Evolutionary conservation across 2,329 filamentous ascomycete species (phyloP).

Genomic region (Venturia effusa): DNA sequence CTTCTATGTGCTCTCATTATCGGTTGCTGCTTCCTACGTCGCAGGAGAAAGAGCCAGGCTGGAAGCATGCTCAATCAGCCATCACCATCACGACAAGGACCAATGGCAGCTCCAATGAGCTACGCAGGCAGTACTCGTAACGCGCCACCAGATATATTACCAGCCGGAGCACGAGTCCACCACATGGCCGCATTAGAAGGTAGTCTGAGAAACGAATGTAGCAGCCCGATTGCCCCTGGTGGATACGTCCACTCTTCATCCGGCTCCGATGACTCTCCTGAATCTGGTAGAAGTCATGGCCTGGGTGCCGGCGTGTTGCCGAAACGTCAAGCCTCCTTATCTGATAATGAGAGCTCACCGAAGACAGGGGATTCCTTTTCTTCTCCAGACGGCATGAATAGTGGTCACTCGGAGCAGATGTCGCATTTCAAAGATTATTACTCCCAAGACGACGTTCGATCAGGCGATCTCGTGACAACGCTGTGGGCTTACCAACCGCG

Average conservation of each 20-base stretch:
- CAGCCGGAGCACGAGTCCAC: slow-evolving; percentile 76
- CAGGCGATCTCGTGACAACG: slow-evolving; percentile 78
- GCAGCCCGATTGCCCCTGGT: slow-evolving; percentile 18
- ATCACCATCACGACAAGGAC: slow-evolving; percentile 45
- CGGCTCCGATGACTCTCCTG: slow-evolving; percentile 61
- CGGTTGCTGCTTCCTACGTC: slow-evolving; percentile 47
- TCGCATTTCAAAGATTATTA: slow-evolving; percentile 99
- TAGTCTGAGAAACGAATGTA: slow-evolving; percentile 44
- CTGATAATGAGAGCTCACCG: slow-evolving; percentile 65
- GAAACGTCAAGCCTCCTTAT: slow-evolving; percentile 78
- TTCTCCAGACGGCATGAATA: slow-evolving; percentile 71
- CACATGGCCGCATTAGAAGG: slow-evolving; percentile 91
- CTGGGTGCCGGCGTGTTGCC: slow-evolving; percentile 43
- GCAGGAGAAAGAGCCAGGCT: slow-evolving; percentile 48
- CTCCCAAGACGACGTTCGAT: slow-evolving; percentile 89
- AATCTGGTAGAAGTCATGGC: slow-evolving; percentile 42
- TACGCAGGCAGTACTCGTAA: slow-evolving; percentile 30
- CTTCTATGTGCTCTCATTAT: slow-evolving; percentile 57
- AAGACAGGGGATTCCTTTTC: slow-evolving; percentile 62
- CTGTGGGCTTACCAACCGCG: slow-evolving; percentile 96
- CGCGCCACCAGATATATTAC: slow-evolving; percentile 42
- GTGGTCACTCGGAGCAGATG: slow-evolving; percentile 89
- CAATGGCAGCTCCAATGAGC: slow-evolving; percentile 26
- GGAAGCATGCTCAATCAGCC: slow-evolving; percentile 84
- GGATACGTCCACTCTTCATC: slow-evolving; percentile 53